Conservation (phyloP, 768 basidiomycete species). For the Mycena vulgaris region DNA sequence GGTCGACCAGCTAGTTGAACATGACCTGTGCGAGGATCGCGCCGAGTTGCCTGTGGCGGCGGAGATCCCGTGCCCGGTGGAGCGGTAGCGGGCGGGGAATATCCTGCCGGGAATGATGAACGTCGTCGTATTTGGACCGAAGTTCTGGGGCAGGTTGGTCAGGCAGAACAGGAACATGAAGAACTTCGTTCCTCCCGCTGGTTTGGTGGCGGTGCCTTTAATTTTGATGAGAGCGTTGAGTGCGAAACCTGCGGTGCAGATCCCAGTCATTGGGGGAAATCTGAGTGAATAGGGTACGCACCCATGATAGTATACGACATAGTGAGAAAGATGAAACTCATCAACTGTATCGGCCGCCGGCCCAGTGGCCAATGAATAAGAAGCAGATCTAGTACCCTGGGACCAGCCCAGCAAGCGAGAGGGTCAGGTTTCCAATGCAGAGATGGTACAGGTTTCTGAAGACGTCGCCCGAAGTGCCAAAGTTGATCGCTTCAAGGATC, state of each 20-base stretch:
- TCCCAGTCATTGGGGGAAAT: too few relatives aligned
- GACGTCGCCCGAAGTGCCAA: slow-evolving; percentile 66
- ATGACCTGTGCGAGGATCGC: slow-evolving; percentile 87
- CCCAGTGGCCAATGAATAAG: slow-evolving; percentile 82
- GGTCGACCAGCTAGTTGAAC: slow-evolving; percentile 74
- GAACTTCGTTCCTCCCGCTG: slow-evolving; percentile 56
- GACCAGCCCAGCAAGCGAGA: slow-evolving; percentile 83
- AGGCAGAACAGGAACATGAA: slow-evolving; percentile 90
- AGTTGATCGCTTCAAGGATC: slow-evolving; percentile 82
- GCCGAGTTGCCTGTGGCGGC: slow-evolving; percentile 89
- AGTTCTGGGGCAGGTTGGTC: slow-evolving; percentile 92
- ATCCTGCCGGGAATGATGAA: slow-evolving; percentile 87
- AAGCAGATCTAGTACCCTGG: slow-evolving; percentile 82
- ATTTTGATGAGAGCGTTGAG: slow-evolving; percentile 58
- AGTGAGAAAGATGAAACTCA: slow-evolving; percentile 81
- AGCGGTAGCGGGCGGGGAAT: slow-evolving; percentile 92
- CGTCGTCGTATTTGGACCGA: slow-evolving; percentile 86
- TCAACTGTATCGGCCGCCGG: slow-evolving; percentile 84
- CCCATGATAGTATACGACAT: slow-evolving; percentile 79
- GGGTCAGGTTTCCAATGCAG: slow-evolving; percentile 81
- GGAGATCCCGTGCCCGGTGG: slow-evolving; percentile 87
- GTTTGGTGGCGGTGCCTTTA: slow-evolving; percentile 68
- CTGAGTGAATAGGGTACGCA: slow-evolving; percentile 49
- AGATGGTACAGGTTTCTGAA: slow-evolving; percentile 75
- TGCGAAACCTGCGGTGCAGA: background rate